phyloP scores from a whole-genome alignment of 139 green algal species.

The Closterium sp. region DNA sequence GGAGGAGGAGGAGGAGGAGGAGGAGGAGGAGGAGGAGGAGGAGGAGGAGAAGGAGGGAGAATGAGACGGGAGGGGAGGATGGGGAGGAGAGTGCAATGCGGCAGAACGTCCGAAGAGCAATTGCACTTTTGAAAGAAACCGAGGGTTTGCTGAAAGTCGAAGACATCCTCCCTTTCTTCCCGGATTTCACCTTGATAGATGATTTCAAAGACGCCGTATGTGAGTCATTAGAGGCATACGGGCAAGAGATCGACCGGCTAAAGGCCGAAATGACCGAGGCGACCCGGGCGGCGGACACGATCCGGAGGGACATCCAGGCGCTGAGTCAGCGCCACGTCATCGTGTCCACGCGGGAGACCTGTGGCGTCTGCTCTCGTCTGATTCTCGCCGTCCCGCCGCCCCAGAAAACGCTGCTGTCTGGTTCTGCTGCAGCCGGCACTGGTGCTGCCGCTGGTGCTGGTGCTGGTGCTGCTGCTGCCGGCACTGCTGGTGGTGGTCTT shows the following conservation, averaged over 20 bases:
- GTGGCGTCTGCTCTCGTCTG: background rate
- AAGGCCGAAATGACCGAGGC: conserved; percentile 66
- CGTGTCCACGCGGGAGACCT: background rate
- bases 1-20: background rate
- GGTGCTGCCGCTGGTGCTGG: no score
- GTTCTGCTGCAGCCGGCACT: background rate
- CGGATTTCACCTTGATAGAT: conserved; percentile 93
- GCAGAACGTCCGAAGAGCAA: conserved; percentile 41
- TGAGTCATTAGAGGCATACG: conserved; percentile 82
- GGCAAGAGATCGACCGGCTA: conserved; percentile 70
- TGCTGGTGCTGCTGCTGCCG: background rate
- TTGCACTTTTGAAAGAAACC: conserved; percentile 52
- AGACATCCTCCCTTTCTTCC: conserved; percentile 96
- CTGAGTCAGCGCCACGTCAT: conserved; percentile 48
- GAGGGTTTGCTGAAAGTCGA: conserved; percentile 86
- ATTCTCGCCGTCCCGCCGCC: background rate
- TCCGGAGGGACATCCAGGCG: conserved; percentile 57
- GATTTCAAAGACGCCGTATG: conserved; percentile 73
- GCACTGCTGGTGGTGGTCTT: background rate
- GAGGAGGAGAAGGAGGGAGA: background rate
- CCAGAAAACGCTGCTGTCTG: background rate
- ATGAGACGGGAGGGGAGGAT: background rate
- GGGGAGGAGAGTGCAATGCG: background rate
- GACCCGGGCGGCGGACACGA: conserved; percentile 73
- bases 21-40: background rate